Evolutionary conservation across 106 monocot species (phyloP).

Genomic region (Platanthera guangdongensis): DNA sequence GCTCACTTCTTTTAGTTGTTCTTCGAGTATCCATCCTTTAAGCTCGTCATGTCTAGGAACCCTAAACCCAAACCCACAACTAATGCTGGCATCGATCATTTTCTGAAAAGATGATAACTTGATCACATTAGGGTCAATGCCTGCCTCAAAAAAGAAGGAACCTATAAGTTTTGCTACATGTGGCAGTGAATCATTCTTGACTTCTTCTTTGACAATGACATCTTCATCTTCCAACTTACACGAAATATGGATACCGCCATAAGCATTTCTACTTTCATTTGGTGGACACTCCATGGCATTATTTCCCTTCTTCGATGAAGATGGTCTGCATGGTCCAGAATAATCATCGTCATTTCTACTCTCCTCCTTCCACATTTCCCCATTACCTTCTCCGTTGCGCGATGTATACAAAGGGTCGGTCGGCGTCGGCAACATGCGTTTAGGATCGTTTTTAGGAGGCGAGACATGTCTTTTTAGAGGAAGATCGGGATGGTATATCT

Average conservation of each 20-base stretch:
- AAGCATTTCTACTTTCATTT: not conserved
- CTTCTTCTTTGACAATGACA: constrained; percentile 22
- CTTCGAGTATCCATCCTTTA: constrained; percentile 58
- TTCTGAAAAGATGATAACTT: constrained; percentile 56
- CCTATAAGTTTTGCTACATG: constrained; percentile 36
- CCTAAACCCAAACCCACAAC: constrained; percentile 26
- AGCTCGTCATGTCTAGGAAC: constrained; percentile 42
- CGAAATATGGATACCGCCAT: not conserved
- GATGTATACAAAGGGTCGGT: not conserved
- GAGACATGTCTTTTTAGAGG: constrained; percentile 36
- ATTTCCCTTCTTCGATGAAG: constrained; percentile 4
- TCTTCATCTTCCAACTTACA: constrained; percentile 18
- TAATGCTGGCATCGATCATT: constrained; percentile 50
- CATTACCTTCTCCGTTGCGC: not conserved
- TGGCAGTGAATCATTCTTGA: constrained; percentile 17
- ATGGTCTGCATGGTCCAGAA: not conserved
- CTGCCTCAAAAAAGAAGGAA: constrained; percentile 56
- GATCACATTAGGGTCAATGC: constrained; percentile 34
- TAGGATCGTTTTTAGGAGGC: constrained; percentile 1
- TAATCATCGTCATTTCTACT: not conserved
- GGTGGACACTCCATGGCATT: not conserved
- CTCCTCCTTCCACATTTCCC: not conserved
- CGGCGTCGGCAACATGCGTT: constrained; percentile 2
- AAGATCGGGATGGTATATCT: constrained; percentile 29
- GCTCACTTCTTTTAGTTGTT: constrained; percentile 39